Base-by-base conservation (phyloP, 805 yeast species). In the Hanseniaspora clermontiae region DNA sequence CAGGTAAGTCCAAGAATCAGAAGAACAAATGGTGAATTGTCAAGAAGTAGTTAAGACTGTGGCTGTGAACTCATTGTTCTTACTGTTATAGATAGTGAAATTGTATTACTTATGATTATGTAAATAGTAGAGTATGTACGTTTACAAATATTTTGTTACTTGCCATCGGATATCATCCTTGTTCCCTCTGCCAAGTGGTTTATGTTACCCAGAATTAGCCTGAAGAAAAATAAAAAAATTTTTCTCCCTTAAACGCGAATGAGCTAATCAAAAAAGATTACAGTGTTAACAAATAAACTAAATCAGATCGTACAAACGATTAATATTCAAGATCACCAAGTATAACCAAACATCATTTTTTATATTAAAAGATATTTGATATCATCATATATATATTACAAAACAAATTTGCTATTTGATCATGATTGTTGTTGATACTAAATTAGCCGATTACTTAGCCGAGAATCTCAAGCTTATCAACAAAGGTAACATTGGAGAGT, bases 341-440 rank as follows among this genome's bases (percentile, higher is more conserved):
- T 5, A 24, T 24, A 24, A 24, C 27, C 27, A 24, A 24, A 24
- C 27, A 24, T 24, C 27, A 24, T 24, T 24, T 4, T 24, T 24
- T 4, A 24, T 24, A 24, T 5, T n/a, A n/a, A n/a, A 11, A 34
- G 9, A 34, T 10, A 10, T 15, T 9, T 9, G 19, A 19, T 39
- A 15, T 19, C 19, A 1, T 40, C 10, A 19, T 19, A 10, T 38
- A 34, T 34, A 34, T 11, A 34, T 9, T 12, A 34, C 37, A 10
- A 5, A 12, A 34, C 7, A 14, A 39, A 39, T 4, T 1, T 39
- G n/a, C 3, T 17, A 34, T 5, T 17, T n/a, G 14, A 46, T 5
- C 12, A 53, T 53, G 57, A 20, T 37, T 31, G n/a, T 53, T 2
- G 37, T 39, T 34, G 31, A 53, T 39, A 46, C 57, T 6, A 38